Percentiles rank a stretch among this genome's conserved stretches.
These are phyloP conservation scores for Salvia hispanica DNA, from an alignment of 257 asterid genomes.

Conservation along the genomic window DNA sequence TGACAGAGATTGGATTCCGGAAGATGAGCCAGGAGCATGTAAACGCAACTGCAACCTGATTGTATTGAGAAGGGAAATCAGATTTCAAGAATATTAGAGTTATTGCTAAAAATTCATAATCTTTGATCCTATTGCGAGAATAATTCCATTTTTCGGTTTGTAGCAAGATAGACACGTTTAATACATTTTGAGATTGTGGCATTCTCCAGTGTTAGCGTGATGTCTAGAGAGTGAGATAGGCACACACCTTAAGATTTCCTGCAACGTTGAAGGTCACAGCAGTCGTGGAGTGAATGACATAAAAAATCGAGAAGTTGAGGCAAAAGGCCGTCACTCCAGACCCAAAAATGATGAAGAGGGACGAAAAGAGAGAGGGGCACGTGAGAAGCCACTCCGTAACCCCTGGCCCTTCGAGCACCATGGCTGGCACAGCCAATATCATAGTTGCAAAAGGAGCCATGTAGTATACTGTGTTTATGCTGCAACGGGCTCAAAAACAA, in stretches of 20 bases:
- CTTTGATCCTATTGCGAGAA: no score
- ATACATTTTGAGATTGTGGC: neutral
- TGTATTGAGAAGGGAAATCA: constrained; percentile 7
- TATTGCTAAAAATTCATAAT: no score
- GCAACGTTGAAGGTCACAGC: constrained; percentile 99
- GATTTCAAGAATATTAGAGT: neutral
- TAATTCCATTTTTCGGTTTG: no score
- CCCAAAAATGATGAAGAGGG: constrained; percentile 68
- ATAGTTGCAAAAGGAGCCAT: constrained; percentile 97
- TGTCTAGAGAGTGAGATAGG: constrained; percentile 19
- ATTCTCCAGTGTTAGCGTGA: neutral
- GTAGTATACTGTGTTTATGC: constrained; percentile 93
- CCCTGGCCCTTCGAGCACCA: constrained; percentile 85
- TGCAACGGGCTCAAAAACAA: constrained; percentile 36
- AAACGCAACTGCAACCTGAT: constrained; percentile 89
- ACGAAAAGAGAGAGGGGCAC: constrained; percentile 56
- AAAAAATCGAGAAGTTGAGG: constrained; percentile 91
- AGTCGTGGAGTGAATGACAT: constrained; percentile 94
- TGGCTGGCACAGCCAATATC: constrained; percentile 85
- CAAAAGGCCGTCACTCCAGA: constrained; percentile 97
- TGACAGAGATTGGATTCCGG: constrained; percentile 77
- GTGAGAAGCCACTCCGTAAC: constrained; percentile 65
- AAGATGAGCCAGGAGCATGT: constrained; percentile 95
- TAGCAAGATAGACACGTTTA: no score
- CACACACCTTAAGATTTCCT: constrained; percentile 87